Evolutionary conservation across 305 asterid genomes (phyloP), one percentile per base, ranked within the genome.

Genomic region (Andrographis paniculata): DNA sequence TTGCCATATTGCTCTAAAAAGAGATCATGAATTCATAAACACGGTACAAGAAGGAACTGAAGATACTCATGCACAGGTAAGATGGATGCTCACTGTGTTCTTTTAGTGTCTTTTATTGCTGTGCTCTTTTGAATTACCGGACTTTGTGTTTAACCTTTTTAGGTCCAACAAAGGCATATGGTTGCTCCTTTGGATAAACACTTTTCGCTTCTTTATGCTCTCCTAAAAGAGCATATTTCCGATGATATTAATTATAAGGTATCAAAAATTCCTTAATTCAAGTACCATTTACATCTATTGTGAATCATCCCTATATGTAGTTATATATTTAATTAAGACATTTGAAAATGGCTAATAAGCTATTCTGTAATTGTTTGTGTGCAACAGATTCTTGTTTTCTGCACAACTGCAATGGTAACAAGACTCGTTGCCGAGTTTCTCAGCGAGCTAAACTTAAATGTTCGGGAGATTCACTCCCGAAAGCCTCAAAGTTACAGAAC

Each of bases 351-450:
- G 31, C 10, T 13, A 23, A 22, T 57, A 42, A 5, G n/a, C 38
- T 33, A 27, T 43, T 10, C 16, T 44, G 4, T 48, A 27, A 38
- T 52, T 48, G 42, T 41, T 43, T 55, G 20, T 17, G 15, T 53
- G 63, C 22, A 19, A 47, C 86, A 88, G 94, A 77, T 91, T 63
- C 89, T 92, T 42, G 99, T 92, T 49, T 92, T 92, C 57, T 92
- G 99, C 80, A 79, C 99, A 28, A 92, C 99, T 56, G 95, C 99
- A 24, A 87, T 87, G 95, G 89, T 92, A 43, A 92, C 99, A 15
- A 79, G 67, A 68, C 94, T 92, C n/a, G 91, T 87, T 20, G 95
- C 96, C 20, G 81, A 70, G 63, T 83, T 92, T 67, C 93, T 92
- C 15, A 45, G 73, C 20, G 87, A 87, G 73, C 94, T 92, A 11